Evolutionary conservation across 345 rosid genomes (phyloP).

Genomic region (Lepidium aucheri): DNA sequence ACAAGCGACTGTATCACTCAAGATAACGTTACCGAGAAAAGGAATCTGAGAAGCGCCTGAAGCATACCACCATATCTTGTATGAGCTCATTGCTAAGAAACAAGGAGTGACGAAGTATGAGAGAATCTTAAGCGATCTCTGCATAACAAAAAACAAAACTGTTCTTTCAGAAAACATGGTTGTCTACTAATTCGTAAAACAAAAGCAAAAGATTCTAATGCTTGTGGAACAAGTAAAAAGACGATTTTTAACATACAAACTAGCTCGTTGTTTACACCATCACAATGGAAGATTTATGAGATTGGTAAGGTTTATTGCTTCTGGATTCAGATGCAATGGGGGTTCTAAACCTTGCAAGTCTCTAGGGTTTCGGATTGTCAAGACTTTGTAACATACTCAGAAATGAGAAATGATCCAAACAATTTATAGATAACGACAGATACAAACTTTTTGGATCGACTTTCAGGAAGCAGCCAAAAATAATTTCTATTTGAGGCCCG

Average conservation of each 20-base stretch:
- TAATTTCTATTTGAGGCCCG: not conserved
- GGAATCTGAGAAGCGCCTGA: conserved; percentile 92
- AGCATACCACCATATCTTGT: conserved; percentile 98
- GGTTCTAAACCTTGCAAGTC: not conserved
- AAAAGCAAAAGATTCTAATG: not conserved
- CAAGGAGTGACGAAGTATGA: conserved; percentile 69
- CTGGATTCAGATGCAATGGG: not conserved
- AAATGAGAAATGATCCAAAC: not conserved
- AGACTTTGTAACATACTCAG: not conserved
- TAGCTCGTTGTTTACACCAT: not conserved
- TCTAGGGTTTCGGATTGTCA: not conserved
- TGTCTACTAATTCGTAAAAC: not conserved
- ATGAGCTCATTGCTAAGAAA: conserved; percentile 59
- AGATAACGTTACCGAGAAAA: conserved; percentile 63
- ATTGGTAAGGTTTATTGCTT: not conserved
- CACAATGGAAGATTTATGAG: not conserved
- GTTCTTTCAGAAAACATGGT: not conserved
- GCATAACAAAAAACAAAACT: conserved; percentile 19
- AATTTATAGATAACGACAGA: not conserved
- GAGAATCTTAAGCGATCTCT: conserved; percentile 77
- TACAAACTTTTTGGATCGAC: not conserved
- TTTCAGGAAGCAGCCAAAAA: not conserved
- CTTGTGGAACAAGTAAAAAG: conserved; percentile 8
- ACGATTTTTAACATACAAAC: not conserved
- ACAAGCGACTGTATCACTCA: conserved; percentile 78